Percentiles rank a stretch among this genome's conserved stretches.
These are phyloP conservation scores for Metschnikowia cerradonensis DNA, from an alignment of 805 yeast species.

Conservation along the genomic window DNA sequence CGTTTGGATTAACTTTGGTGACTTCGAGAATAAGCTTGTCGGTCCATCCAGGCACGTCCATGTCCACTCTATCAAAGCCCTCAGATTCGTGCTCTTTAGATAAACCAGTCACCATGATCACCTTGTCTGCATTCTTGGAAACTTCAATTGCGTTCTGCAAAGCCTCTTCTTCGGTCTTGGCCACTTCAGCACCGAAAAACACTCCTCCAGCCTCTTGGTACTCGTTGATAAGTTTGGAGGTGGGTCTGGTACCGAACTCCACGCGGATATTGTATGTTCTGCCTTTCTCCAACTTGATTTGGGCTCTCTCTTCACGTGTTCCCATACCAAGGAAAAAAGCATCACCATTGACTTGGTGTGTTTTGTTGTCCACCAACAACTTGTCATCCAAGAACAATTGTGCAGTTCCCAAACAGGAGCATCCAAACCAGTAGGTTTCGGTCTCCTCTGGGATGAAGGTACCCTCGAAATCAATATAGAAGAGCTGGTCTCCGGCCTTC, in stretches of 20 bases:
- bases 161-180: conserved; percentile 21
- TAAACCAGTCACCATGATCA: conserved; percentile 26
- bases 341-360: conserved; percentile 46
- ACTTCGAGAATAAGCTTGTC: conserved; percentile 25
- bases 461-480: conserved; percentile 44
- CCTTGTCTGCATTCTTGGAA: conserved; percentile 27
- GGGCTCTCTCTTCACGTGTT: conserved; percentile 46
- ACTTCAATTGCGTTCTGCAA: conserved; percentile 23
- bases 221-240: conserved; percentile 21
- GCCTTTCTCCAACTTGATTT: conserved; percentile 40
- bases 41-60: conserved; percentile 28
- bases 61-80: conserved; percentile 26
- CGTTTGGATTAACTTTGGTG: conserved; percentile 25
- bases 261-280: conserved; percentile 42
- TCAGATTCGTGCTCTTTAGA: conserved; percentile 31
- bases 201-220: conserved; percentile 25
- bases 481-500: conserved; percentile 21
- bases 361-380: conserved; percentile 53
- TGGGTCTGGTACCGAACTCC: conserved; percentile 50
- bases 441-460: conserved; percentile 43
- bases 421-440: conserved; percentile 50
- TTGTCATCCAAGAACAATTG: conserved; percentile 49
- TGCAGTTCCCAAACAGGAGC: conserved; percentile 52
- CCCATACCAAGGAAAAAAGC: conserved; percentile 52
- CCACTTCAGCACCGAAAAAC: conserved; percentile 22